These are phyloP conservation scores for Quercus cerris DNA, from an alignment of 306 rosid species.

Conservation along the genomic window DNA sequence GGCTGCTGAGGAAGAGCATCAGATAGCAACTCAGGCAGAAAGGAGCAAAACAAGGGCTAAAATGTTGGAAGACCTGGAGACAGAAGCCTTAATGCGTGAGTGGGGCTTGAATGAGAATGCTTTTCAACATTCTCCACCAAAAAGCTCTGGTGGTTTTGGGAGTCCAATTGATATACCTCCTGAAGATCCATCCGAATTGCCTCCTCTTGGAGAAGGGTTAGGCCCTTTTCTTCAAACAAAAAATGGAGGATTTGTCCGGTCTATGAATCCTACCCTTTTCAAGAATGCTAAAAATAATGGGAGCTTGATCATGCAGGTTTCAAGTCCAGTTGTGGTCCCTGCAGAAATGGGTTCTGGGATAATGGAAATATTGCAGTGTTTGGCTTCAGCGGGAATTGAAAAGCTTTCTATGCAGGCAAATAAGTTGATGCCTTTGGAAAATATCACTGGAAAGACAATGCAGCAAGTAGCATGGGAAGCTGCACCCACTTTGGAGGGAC, in stretches of 20 bases:
- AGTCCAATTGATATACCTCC: slow-evolving; percentile 55
- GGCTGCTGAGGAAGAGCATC: slow-evolving; percentile 48
- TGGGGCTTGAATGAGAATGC: slow-evolving; percentile 83
- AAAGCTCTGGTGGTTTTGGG: slow-evolving; percentile 52
- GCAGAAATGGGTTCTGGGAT: slow-evolving; percentile 93
- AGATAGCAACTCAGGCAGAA: slow-evolving; percentile 35
- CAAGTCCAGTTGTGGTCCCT: slow-evolving; percentile 83
- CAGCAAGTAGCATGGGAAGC: slow-evolving; percentile 91
- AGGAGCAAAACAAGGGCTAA: slow-evolving; percentile 57
- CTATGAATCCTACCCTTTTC: slow-evolving; percentile 80
- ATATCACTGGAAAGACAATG: slow-evolving; percentile 88
- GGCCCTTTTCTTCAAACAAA: slow-evolving; percentile 80
- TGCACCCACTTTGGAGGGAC: slow-evolving; percentile 47
- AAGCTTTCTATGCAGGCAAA: slow-evolving; percentile 93
- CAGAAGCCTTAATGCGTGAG: slow-evolving; percentile 78
- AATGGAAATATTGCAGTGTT: slow-evolving; percentile 66
- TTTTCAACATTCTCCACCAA: slow-evolving; percentile 77
- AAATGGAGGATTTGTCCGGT: slow-evolving; percentile 77
- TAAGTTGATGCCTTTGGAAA: slow-evolving; percentile 88
- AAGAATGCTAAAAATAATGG: slow-evolving; percentile 58
- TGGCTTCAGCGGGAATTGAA: slow-evolving; percentile 85
- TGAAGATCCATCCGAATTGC: slow-evolving; percentile 54
- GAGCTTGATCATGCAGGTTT: slow-evolving; percentile 83
- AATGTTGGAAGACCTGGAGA: slow-evolving; percentile 75
- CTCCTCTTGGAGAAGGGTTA: slow-evolving; percentile 77